Conservation (phyloP, 169 alveolate genomes). For the Neospora caninum region DNA sequence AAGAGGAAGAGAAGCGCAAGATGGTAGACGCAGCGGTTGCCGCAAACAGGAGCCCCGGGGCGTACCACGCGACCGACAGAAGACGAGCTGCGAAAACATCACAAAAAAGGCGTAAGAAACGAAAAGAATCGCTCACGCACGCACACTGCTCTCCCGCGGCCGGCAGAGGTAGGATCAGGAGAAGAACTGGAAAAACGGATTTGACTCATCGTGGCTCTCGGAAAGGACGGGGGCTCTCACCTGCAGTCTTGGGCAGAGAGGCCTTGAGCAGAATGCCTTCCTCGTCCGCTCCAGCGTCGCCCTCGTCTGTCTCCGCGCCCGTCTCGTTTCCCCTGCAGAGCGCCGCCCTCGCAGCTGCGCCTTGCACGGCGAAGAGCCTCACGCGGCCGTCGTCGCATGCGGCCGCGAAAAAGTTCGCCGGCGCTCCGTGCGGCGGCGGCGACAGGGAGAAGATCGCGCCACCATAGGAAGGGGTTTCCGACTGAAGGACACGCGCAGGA, state of each 20-base stretch:
- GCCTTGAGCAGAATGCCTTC: background rate
- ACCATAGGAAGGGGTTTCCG: constrained; percentile 55
- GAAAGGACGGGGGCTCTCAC: background rate
- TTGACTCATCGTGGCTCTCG: no score
- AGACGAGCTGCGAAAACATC: constrained; percentile 57
- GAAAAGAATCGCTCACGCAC: background rate
- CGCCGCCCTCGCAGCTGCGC: constrained; percentile 41
- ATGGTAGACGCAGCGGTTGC: constrained; percentile 55
- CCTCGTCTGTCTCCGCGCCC: background rate
- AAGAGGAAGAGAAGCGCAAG: constrained; percentile 42
- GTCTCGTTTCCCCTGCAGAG: no score
- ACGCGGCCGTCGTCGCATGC: constrained; percentile 70
- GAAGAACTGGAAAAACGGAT: no score
- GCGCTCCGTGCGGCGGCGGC: constrained; percentile 20
- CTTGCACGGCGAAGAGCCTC: constrained; percentile 52
- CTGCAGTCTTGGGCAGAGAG: constrained; percentile 34
- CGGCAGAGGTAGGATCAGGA: background rate
- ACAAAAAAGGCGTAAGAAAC: background rate
- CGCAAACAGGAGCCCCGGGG: constrained; percentile 45
- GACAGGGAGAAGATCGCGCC: constrained; percentile 63
- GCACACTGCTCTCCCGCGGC: background rate
- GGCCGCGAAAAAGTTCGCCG: constrained; percentile 56
- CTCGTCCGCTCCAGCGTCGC: background rate
- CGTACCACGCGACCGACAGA: constrained; percentile 63
- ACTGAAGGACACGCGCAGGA: background rate